Evolutionary conservation across 176 grass and related monocot genomes (phyloP).

Genomic region (Triticum monococcum): DNA sequence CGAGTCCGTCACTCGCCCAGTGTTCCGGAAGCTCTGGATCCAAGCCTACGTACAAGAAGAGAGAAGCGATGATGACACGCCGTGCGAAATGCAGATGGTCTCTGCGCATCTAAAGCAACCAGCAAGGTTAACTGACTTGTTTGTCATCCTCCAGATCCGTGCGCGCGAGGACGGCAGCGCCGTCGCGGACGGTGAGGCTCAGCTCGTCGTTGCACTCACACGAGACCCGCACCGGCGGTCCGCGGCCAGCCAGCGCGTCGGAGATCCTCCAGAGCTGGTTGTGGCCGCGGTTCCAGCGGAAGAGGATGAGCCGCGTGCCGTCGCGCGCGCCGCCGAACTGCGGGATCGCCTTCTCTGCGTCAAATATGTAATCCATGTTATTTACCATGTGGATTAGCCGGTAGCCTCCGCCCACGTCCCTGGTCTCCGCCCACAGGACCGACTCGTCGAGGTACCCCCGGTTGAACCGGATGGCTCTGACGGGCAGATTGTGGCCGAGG

Average conservation of each 20-base stretch:
- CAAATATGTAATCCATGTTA: conserved; percentile 44
- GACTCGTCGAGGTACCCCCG: conserved; percentile 44
- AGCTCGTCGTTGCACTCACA: conserved; percentile 13
- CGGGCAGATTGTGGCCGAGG: background rate
- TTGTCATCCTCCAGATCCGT: background rate
- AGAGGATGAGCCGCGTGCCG: conserved; percentile 48
- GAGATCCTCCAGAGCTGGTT: conserved; percentile 54
- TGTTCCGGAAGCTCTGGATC: background rate
- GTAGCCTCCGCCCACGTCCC: conserved; percentile 29
- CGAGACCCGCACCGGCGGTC: background rate
- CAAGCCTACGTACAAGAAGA: too few relatives aligned
- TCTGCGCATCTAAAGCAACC: too few relatives aligned
- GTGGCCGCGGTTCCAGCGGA: conserved; percentile 36
- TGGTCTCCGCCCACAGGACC: conserved; percentile 49
- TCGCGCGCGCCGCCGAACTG: conserved; percentile 31
- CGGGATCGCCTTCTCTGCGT: conserved; percentile 32
- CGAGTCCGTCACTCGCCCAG: conserved; percentile 9
- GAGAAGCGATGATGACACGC: too few relatives aligned
- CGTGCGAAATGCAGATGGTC: too few relatives aligned
- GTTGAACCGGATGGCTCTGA: conserved; percentile 25
- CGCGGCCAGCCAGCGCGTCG: background rate
- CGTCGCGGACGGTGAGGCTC: conserved; percentile 20
- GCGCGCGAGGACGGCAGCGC: conserved; percentile 5
- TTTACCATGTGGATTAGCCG: conserved; percentile 51
- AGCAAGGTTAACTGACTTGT: background rate